phyloP scores from a whole-genome alignment of 306 rosid genomes.

The Fragaria vesca region DNA sequence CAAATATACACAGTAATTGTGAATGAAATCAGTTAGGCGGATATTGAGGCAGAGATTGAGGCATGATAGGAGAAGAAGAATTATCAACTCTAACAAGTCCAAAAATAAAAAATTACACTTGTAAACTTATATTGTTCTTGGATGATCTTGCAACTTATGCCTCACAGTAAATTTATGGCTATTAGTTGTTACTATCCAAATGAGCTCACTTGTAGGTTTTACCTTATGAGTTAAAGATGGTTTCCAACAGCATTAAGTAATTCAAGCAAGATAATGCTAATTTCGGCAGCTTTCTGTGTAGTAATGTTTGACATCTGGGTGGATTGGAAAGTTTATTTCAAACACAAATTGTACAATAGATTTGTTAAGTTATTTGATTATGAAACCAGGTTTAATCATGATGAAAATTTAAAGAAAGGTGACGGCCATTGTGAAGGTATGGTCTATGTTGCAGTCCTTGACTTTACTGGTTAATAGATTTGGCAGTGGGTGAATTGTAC shows the following conservation, averaged over 20 bases:
- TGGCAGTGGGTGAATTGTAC: neutral
- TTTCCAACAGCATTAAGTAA: neutral
- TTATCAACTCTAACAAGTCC: too few species aligned
- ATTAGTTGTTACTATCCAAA: neutral
- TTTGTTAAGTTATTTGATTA: neutral
- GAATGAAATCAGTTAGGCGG: too few species aligned
- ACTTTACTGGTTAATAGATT: neutral
- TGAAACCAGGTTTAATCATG: neutral
- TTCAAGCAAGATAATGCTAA: neutral
- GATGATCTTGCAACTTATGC: neutral
- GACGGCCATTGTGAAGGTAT: conserved; percentile 2
- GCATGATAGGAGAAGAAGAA: too few species aligned
- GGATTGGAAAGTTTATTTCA: neutral
- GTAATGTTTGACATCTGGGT: neutral
- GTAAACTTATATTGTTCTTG: neutral
- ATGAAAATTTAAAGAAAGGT: neutral
- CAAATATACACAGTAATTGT: too few species aligned
- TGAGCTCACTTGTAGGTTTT: neutral
- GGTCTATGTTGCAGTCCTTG: neutral
- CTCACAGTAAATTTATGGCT: neutral
- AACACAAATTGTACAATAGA: neutral
- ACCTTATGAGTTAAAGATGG: neutral
- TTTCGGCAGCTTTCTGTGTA: neutral
- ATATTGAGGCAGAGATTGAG: too few species aligned
- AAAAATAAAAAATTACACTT: too few species aligned